These are phyloP conservation scores for Trametes pubescens DNA, from an alignment of 1,284 basidiomycete genomes.

Conservation along the genomic window DNA sequence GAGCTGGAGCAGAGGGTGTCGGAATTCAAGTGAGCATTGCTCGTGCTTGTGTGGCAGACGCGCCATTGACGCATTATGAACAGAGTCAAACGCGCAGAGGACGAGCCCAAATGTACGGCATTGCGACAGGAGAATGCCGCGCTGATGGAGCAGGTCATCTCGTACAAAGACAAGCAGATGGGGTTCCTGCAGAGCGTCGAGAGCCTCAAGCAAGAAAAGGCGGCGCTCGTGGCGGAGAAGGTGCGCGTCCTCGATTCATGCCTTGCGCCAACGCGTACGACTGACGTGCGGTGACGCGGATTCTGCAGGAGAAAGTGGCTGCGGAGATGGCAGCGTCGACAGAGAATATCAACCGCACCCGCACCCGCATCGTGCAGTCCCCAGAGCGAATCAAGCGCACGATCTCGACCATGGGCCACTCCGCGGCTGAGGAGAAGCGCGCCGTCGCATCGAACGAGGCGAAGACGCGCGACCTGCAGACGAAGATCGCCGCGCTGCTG, in stretches of 20 bases:
- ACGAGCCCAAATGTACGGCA: slow-evolving; percentile 73
- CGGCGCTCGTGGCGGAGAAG: slow-evolving; percentile 62
- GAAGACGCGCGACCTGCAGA: slow-evolving; percentile 78
- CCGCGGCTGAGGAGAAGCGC: slow-evolving; percentile 68
- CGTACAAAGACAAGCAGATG: slow-evolving; percentile 72
- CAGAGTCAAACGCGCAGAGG: slow-evolving; percentile 73
- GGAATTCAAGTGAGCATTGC: slow-evolving; percentile 64
- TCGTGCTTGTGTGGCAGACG: not conserved
- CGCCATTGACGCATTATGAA: not conserved
- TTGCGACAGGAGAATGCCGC: slow-evolving; percentile 68
- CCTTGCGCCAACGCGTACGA: not conserved
- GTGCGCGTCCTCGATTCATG: slow-evolving; percentile 12
- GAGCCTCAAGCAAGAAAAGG: slow-evolving; percentile 73
- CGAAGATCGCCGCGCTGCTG: slow-evolving; percentile 75
- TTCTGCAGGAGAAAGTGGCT: slow-evolving; percentile 63
- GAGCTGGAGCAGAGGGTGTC: slow-evolving; percentile 64
- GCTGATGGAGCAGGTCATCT: slow-evolving; percentile 69
- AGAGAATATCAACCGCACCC: slow-evolving; percentile 67
- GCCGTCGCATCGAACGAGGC: slow-evolving; percentile 67
- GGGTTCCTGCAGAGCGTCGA: slow-evolving; percentile 67
- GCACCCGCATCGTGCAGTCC: slow-evolving; percentile 83
- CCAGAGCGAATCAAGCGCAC: slow-evolving; percentile 86
- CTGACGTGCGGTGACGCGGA: not conserved
- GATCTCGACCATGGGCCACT: slow-evolving; percentile 75
- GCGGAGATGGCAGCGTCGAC: slow-evolving; percentile 62